Percentiles rank a stretch among this genome's conserved stretches.
Conservation (phyloP, 2,329 filamentous ascomycete species). For the Colletotrichum lini region DNA sequence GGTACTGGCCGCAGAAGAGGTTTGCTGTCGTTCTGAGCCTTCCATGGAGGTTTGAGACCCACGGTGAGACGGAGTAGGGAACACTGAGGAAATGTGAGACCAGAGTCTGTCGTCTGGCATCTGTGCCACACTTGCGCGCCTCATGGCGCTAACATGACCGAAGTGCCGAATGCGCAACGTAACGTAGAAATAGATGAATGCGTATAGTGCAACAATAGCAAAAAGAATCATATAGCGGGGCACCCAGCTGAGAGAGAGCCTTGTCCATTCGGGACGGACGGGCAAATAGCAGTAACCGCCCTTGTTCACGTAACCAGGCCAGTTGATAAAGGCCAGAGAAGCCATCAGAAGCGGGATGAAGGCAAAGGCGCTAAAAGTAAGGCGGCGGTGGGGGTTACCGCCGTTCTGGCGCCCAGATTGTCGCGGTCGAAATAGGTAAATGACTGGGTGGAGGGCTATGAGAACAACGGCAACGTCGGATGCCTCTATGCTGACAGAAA, state of each 20-base stretch:
- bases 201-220: constrained; percentile 75
- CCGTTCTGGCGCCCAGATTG: constrained; percentile 68
- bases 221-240: constrained; percentile 79
- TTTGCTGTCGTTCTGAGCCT: constrained; percentile 18
- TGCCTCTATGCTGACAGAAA: constrained; percentile 76
- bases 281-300: constrained; percentile 81
- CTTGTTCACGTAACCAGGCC: constrained; percentile 70
- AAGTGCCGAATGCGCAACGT: constrained; percentile 59
- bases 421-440: constrained; percentile 77
- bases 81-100: constrained; percentile 40
- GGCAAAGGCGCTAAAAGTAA: constrained; percentile 73
- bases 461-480: constrained; percentile 82
- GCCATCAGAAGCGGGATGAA: constrained; percentile 73
- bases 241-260: constrained; percentile 78
- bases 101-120: constrained; percentile 13
- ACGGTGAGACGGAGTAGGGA: constrained; percentile 47
- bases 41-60: constrained; percentile 24
- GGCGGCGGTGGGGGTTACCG: constrained; percentile 75
- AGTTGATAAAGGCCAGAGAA: constrained; percentile 74
- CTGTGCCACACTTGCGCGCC: constrained; percentile 20
- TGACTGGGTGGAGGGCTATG: constrained; percentile 79
- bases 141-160: constrained; percentile 43
- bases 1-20: constrained; percentile 17
- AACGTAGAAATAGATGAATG: constrained; percentile 80
- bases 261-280: constrained; percentile 76